phyloP scores from a whole-genome alignment of 257 asterid genomes.

The Fraxinus anomala region DNA sequence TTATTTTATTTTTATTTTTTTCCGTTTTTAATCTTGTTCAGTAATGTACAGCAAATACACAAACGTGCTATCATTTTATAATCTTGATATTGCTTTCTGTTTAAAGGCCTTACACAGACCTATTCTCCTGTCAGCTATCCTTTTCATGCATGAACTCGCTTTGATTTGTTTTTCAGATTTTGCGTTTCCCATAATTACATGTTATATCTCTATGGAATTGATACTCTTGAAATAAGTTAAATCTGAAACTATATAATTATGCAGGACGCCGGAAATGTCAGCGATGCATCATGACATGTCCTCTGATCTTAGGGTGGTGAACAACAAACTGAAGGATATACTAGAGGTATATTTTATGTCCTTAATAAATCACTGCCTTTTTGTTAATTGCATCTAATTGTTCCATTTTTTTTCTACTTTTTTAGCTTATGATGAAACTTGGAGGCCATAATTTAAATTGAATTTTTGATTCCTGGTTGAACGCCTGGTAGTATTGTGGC shows the following conservation, averaged over 20 bases:
- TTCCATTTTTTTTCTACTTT: not conserved
- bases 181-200: not conserved
- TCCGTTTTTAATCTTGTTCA: too few species aligned
- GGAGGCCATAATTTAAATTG: not conserved
- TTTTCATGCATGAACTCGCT: not conserved
- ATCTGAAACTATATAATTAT: conserved; percentile 4
- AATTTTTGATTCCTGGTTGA: not conserved
- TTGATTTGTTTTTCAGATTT: too few species aligned
- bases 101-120: not conserved
- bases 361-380: not conserved
- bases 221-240: not conserved
- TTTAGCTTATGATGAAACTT: not conserved
- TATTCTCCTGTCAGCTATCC: not conserved
- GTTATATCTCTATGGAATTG: not conserved
- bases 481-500: not conserved
- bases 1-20: too few species aligned
- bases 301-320: conserved; percentile 69
- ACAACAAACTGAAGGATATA: conserved; percentile 55
- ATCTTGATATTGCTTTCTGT: not conserved
- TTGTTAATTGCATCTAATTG: not conserved
- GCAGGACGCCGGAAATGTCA: conserved; percentile 94
- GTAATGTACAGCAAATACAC: not conserved
- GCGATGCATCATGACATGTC: conserved; percentile 92
- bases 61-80: not conserved
- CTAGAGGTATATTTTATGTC: conserved; percentile 55